phyloP scores from a whole-genome alignment of 1,284 basidiomycete genomes.

The Austroboletus niveus region DNA sequence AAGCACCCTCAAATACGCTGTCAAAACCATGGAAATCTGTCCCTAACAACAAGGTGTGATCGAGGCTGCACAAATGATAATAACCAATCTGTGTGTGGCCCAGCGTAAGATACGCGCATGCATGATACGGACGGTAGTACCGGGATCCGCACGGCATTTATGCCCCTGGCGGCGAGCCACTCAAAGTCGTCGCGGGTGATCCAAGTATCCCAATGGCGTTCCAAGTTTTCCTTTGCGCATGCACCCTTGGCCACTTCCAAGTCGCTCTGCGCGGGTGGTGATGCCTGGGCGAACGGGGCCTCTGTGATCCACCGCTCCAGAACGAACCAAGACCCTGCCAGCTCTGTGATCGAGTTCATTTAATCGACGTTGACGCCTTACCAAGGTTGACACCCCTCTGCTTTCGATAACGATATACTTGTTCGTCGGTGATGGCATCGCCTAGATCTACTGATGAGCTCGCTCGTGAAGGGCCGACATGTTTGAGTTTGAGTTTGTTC shows the following conservation, averaged over 20 bases:
- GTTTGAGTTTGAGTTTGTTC: slow-evolving; percentile 5
- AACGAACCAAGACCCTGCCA: slow-evolving; percentile 71
- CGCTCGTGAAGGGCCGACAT: not conserved
- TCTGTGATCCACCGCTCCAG: slow-evolving; percentile 75
- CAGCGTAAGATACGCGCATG: not conserved
- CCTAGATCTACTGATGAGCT: slow-evolving; percentile 7
- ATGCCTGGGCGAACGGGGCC: slow-evolving; percentile 53
- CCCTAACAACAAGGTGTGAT: slow-evolving; percentile 60
- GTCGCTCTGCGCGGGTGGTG: slow-evolving; percentile 64
- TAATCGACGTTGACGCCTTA: slow-evolving; percentile 29
- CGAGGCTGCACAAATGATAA: slow-evolving; percentile 67
- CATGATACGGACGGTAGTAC: slow-evolving; percentile 37
- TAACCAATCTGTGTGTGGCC: slow-evolving; percentile 63
- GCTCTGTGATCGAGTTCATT: slow-evolving; percentile 8
- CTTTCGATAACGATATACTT: slow-evolving; percentile 64
- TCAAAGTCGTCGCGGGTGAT: slow-evolving; percentile 67
- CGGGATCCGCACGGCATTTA: slow-evolving; percentile 84
- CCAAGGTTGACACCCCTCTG: slow-evolving; percentile 86
- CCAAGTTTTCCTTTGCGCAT: slow-evolving; percentile 60
- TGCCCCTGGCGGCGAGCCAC: slow-evolving; percentile 72
- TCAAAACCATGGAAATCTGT: slow-evolving; percentile 70
- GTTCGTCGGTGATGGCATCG: slow-evolving; percentile 20
- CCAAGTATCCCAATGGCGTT: slow-evolving; percentile 83
- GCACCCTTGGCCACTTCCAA: slow-evolving; percentile 70
- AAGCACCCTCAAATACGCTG: slow-evolving; percentile 69